A percentile compares a stretch with the other conserved stretches of the same genome.
Conservation (phyloP, 2,329 filamentous ascomycete genomes). For the Aschersonia sp. region DNA sequence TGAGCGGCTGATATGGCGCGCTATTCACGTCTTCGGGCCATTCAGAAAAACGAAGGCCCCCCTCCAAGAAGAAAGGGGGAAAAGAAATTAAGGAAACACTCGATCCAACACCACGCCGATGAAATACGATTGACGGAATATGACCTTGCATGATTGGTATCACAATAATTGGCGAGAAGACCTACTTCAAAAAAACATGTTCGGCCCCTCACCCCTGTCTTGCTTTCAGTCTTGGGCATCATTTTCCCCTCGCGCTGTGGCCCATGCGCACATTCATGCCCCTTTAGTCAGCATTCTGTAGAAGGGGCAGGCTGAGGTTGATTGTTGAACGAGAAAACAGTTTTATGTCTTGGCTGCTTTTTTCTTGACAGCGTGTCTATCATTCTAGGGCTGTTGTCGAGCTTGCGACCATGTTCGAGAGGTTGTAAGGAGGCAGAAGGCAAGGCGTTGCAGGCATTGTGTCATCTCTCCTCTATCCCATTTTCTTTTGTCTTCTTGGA, state of each 20-base stretch:
- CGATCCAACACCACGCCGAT: not conserved
- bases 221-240: not conserved
- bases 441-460: too few relatives aligned
- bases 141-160: not conserved
- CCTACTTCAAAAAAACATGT: not conserved
- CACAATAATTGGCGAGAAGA: not conserved
- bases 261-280: too few relatives aligned
- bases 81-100: not conserved
- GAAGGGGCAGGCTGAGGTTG: too few relatives aligned
- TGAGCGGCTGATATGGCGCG: not conserved
- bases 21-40: not conserved
- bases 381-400: too few relatives aligned
- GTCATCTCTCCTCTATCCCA: not conserved
- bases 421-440: too few relatives aligned
- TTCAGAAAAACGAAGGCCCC: too few relatives aligned
- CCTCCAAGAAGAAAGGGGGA: not conserved
- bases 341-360: too few relatives aligned
- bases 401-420: too few relatives aligned
- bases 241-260: not conserved
- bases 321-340: too few relatives aligned
- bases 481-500: slow-evolving; percentile 4
- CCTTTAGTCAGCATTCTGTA: too few relatives aligned
- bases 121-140: not conserved
- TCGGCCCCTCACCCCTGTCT: not conserved
- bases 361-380: too few relatives aligned